A percentile compares a stretch with the other conserved stretches of the same genome.
These are phyloP conservation scores for Monosporascus cannonballus DNA, from an alignment of 2,329 filamentous ascomycete genomes.

Conservation along the genomic window DNA sequence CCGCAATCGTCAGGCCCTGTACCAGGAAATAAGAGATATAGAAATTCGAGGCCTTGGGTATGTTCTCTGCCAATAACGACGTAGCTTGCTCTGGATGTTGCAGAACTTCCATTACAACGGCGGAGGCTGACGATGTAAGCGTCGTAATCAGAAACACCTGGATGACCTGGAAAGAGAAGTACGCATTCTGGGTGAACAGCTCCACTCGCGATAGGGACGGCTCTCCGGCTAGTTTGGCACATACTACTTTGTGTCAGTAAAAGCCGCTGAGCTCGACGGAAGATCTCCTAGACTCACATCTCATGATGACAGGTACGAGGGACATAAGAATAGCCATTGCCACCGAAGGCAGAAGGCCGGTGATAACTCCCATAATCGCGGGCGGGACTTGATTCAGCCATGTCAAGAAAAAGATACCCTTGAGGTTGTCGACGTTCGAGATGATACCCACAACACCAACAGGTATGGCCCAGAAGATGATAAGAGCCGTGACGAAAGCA, in stretches of 20 bases:
- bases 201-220: conserved; percentile 77
- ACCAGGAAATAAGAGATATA: conserved; percentile 94
- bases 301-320: conserved; percentile 74
- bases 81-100: conserved; percentile 57
- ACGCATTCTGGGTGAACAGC: conserved; percentile 82
- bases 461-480: conserved; percentile 79
- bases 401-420: conserved; percentile 57
- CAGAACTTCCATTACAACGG: conserved; percentile 58
- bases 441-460: conserved; percentile 77
- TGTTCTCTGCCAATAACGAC: conserved; percentile 59
- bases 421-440: conserved; percentile 73
- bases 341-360: conserved; percentile 76
- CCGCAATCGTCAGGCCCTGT: conserved; percentile 76
- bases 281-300: conserved; percentile 44
- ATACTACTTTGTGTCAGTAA: conserved; percentile 40
- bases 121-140: conserved; percentile 71
- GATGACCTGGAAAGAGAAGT: conserved; percentile 85
- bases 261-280: not conserved
- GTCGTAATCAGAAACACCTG: conserved; percentile 90
- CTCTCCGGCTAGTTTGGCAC: conserved; percentile 74
- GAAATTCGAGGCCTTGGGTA: conserved; percentile 86
- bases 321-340: conserved; percentile 80
- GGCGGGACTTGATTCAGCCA: conserved; percentile 68
- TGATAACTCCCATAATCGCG: conserved; percentile 73
- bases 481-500: conserved; percentile 67